Evolutionary conservation across 805 yeast genomes (phyloP).

Genomic region (Candida boleticola): DNA sequence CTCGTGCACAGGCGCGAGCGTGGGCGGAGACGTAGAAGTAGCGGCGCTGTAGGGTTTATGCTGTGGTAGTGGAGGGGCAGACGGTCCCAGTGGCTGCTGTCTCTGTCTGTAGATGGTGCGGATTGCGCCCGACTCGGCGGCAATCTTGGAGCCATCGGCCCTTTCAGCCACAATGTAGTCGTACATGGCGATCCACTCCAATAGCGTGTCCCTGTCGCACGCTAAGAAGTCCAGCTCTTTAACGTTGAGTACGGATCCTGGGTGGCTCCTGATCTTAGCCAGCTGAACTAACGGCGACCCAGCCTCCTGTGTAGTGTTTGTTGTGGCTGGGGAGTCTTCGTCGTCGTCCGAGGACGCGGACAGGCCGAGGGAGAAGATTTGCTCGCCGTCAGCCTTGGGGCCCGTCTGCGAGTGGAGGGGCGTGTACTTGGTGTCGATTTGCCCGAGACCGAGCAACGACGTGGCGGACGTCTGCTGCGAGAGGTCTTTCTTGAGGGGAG

Average conservation of each 20-base stretch:
- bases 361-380: neutral
- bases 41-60: no score
- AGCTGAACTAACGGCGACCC: neutral
- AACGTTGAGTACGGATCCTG: neutral
- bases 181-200: neutral
- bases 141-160: neutral
- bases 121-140: neutral
- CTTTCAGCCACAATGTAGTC: neutral
- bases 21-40: no score
- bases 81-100: no score
- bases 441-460: neutral
- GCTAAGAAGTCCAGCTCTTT: neutral
- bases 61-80: no score
- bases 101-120: neutral
- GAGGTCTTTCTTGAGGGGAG: neutral
- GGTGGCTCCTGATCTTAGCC: neutral
- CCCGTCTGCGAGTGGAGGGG: neutral
- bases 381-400: neutral
- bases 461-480: neutral
- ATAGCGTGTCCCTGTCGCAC: neutral
- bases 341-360: slow-evolving; percentile 3
- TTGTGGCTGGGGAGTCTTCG: neutral
- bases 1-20: no score
- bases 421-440: neutral
- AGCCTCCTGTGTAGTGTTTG: neutral